Base-by-base conservation (phyloP, 1,284 basidiomycete species). In the Leccinum cinnamomeum region DNA sequence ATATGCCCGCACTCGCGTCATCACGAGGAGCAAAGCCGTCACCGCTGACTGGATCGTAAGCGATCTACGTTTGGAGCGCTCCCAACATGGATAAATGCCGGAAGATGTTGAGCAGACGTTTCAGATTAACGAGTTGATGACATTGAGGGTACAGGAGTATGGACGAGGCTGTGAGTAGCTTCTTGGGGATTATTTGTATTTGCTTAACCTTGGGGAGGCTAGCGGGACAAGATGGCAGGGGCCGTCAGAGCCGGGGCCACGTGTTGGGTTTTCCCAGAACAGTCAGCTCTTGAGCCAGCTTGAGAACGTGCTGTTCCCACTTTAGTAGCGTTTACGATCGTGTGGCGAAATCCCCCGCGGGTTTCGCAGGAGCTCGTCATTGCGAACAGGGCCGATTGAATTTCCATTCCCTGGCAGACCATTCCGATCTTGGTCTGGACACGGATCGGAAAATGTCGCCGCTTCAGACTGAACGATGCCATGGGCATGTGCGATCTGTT, bases 341-440 rank as follows among this genome's bases (percentile, higher is more conserved):
- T 59, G 58, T 58, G 62, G 57, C 39, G 55, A 56, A 56, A 37
- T 61, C 35, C 28, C 59, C 72, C 71, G 68, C 66, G 72, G 71
- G 51, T 61, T 68, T 74, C 57, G 59, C 68, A 72, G 57, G 65
- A 16, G 20, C 37, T 66, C 64, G 62, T 70, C 68, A 63, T 59
- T 41, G 37, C 44, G 30, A 54, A 53, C 64, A 65, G 69, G 62
- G 64, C 18, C 56, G 62, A 33, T 56, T 33, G 44, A 12, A 20
- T 53, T 18, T 59, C 56, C 53, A 7, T 23, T 59, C 51, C 28
- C 46, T 28, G 25, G 23, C 11, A 57, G 54, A 8, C 37, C 56
- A 51, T 46, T 46, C 44, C 33, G 50, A 25, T n/a, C 37, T 16
- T 28, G 28, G 23, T 44, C 51, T 46, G 41, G 37, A 37, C 14